Evolutionary conservation across 78 protist species (phyloP).

Genomic region (Chrysochromulina parva): DNA sequence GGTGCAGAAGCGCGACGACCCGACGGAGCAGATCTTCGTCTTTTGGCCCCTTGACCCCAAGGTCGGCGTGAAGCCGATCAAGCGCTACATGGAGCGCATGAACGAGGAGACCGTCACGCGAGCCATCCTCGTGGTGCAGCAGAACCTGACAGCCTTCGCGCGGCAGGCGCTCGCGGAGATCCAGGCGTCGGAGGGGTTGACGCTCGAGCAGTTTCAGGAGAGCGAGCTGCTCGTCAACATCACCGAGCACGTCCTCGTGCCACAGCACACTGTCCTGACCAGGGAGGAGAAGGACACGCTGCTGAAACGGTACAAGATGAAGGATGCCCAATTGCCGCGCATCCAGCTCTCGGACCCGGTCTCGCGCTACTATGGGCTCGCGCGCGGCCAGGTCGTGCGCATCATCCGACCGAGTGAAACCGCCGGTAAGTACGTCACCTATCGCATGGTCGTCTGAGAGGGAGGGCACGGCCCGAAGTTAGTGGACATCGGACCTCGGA

Average conservation of each 20-base stretch:
- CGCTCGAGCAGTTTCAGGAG: conserved; percentile 44
- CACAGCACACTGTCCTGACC: conserved; percentile 71
- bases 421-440: conserved; percentile 94
- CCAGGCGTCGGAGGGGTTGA: not conserved
- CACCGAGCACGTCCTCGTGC: conserved; percentile 91
- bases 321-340: conserved; percentile 88
- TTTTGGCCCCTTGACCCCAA: conserved; percentile 13
- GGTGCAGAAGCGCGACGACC: conserved; percentile 19
- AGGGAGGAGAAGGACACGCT: conserved; percentile 15
- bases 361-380: conserved; percentile 86
- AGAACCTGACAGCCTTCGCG: not conserved
- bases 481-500: too few relatives aligned
- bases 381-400: conserved; percentile 83
- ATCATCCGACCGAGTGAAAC: conserved; percentile 89
- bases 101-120: not conserved
- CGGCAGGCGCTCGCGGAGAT: conserved; percentile 8
- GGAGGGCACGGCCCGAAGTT: too few relatives aligned
- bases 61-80: conserved; percentile 17
- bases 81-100: not conserved
- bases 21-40: conserved; percentile 4
- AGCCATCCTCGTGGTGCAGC: conserved; percentile 34
- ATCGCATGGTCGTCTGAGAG: too few relatives aligned
- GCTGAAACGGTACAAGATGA: conserved; percentile 57
- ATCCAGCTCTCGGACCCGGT: conserved; percentile 85
- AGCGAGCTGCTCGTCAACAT: conserved; percentile 89